Evolutionary conservation across 2,329 filamentous ascomycete species (phyloP).

Genomic region (Herpomyces periplanetae): DNA sequence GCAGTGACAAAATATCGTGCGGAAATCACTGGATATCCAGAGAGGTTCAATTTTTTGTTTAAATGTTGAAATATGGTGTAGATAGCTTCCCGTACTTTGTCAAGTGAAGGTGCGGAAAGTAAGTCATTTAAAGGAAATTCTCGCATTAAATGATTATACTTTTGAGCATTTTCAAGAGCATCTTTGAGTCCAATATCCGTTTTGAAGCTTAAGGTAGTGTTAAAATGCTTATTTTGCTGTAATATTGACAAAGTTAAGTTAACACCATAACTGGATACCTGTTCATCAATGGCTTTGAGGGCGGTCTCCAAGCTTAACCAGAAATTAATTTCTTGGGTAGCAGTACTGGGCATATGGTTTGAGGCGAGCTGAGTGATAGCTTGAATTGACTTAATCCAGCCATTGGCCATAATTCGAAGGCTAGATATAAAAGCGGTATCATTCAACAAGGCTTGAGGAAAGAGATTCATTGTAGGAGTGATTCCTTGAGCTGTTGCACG

Average conservation of each 20-base stretch:
- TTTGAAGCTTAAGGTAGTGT: constrained; percentile 81
- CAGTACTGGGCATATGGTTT: constrained; percentile 35
- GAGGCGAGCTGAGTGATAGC: constrained; percentile 74
- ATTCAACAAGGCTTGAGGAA: constrained; percentile 31
- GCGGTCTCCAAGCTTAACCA: constrained; percentile 92
- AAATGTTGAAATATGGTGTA: constrained; percentile 65
- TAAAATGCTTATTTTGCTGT: constrained; percentile 85
- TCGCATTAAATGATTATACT: constrained; percentile 94
- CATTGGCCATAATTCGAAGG: constrained; percentile 66
- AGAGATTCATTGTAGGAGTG: constrained; percentile 34
- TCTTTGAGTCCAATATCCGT: constrained; percentile 88
- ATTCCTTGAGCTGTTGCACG: constrained; percentile 24
- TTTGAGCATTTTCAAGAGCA: constrained; percentile 75
- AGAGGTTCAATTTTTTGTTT: constrained; percentile 90
- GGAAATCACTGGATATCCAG: constrained; percentile 65
- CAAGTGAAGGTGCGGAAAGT: constrained; percentile 51
- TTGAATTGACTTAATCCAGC: constrained; percentile 96
- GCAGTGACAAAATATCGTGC: constrained; percentile 80
- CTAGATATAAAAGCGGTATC: constrained; percentile 79
- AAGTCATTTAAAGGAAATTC: constrained; percentile 89
- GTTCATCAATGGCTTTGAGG: constrained; percentile 56
- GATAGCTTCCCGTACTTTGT: constrained; percentile 60
- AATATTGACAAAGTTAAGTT: constrained; percentile 67
- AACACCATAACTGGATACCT: constrained; percentile 59
- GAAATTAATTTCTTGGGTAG: constrained; percentile 92